Conservation (phyloP, 345 rosid genomes). For the Lepidium sativum region DNA sequence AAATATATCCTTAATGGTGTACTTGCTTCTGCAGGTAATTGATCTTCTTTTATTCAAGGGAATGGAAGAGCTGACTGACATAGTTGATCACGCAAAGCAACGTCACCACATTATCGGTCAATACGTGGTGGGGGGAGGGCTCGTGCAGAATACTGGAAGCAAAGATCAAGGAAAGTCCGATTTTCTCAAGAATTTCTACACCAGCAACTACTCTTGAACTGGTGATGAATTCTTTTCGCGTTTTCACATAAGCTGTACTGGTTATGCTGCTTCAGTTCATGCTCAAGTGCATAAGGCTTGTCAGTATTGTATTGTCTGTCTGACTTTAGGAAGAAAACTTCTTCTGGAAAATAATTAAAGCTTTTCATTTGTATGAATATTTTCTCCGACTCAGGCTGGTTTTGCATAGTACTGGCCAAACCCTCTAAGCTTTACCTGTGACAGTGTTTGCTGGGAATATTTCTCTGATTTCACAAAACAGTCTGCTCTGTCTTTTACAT, state of each 20-base stretch:
- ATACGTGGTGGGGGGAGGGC: slow-evolving; percentile 71
- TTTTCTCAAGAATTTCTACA: slow-evolving; percentile 84
- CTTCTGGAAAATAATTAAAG: slow-evolving; percentile 19
- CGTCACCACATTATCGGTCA: slow-evolving; percentile 95
- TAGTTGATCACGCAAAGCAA: slow-evolving; percentile 91
- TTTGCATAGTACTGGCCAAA: slow-evolving; percentile 7
- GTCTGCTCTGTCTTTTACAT: background rate
- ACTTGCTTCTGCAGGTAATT: slow-evolving; percentile 58
- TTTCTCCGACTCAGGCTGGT: slow-evolving; percentile 11
- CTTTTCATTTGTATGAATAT: slow-evolving; percentile 6
- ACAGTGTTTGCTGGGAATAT: background rate
- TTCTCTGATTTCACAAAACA: background rate
- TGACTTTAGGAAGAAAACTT: slow-evolving; percentile 15
- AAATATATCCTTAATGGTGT: slow-evolving; percentile 4
- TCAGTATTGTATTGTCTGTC: slow-evolving; percentile 6
- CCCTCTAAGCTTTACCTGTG: background rate
- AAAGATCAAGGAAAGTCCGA: slow-evolving; percentile 67
- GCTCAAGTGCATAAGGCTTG: slow-evolving; percentile 8
- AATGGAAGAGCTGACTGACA: slow-evolving; percentile 78
- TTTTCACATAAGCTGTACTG: slow-evolving; percentile 13
- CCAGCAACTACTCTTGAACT: slow-evolving; percentile 69
- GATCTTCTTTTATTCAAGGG: slow-evolving; percentile 93
- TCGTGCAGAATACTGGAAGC: slow-evolving; percentile 53
- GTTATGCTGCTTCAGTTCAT: slow-evolving; percentile 10
- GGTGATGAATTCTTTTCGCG: slow-evolving; percentile 8